phyloP scores from a whole-genome alignment of 2,329 filamentous ascomycete species.

The Monosporascus sp. region DNA sequence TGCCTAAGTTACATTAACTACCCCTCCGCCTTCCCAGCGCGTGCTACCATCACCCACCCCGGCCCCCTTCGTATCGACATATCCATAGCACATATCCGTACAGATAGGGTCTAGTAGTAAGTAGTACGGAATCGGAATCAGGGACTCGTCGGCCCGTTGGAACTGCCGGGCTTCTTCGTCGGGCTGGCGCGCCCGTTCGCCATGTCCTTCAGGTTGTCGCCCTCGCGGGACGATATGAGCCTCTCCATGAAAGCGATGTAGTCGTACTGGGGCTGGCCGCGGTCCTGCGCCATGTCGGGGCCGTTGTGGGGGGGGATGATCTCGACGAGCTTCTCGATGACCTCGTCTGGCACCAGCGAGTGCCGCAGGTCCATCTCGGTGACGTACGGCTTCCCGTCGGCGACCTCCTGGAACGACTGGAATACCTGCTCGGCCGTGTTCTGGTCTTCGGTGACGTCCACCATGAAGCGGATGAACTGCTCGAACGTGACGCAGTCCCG shows the following conservation, averaged over 20 bases:
- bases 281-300: constrained; percentile 79
- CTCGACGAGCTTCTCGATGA: constrained; percentile 85
- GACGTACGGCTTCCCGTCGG: constrained; percentile 97
- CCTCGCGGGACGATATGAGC: constrained; percentile 45
- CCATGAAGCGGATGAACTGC: constrained; percentile 99
- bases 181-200: constrained; percentile 25
- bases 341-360: constrained; percentile 90
- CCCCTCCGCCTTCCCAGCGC: no score
- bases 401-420: constrained; percentile 95
- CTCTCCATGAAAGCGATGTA: constrained; percentile 97
- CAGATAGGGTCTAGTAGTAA: no score
- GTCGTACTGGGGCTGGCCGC: constrained; percentile 82
- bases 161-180: constrained; percentile 20
- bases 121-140: no score
- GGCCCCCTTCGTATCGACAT: neutral
- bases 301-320: constrained; percentile 82
- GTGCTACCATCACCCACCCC: no score
- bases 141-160: no score
- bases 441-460: constrained; percentile 96
- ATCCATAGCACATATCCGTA: no score
- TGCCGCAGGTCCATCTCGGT: constrained; percentile 96
- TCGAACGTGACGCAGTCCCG: constrained; percentile 86
- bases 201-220: constrained; percentile 23
- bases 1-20: no score
- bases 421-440: constrained; percentile 98